Conservation (phyloP, 495 filamentous ascomycete genomes). For the Delitschia confertaspora region DNA sequence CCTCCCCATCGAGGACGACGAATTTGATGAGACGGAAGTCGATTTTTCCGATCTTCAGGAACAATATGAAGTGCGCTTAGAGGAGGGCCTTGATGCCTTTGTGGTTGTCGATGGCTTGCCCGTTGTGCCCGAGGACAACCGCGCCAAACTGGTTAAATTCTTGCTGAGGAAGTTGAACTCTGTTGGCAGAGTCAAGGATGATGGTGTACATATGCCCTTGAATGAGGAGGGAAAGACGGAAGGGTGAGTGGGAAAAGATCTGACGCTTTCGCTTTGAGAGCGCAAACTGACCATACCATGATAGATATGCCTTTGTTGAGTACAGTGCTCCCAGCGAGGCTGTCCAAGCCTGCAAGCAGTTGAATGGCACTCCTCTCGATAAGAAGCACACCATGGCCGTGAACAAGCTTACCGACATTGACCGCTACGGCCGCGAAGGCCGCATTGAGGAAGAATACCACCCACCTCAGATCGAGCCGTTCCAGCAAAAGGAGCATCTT, state of each 20-base stretch:
- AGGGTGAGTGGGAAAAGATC: constrained; percentile 51
- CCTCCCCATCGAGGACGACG: constrained; percentile 64
- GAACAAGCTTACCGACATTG: constrained; percentile 97
- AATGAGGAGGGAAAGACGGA: constrained; percentile 71
- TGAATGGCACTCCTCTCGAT: constrained; percentile 77
- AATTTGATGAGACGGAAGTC: constrained; percentile 77
- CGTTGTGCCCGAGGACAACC: constrained; percentile 69
- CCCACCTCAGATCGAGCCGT: constrained; percentile 65
- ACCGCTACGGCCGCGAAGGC: constrained; percentile 89
- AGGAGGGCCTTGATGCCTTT: constrained; percentile 92
- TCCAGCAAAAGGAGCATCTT: constrained; percentile 86
- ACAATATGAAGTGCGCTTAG: constrained; percentile 88
- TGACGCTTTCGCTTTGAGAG: neutral
- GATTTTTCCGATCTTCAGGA: constrained; percentile 89
- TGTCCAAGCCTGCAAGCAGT: constrained; percentile 71
- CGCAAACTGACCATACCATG: neutral
- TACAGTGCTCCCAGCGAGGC: constrained; percentile 90
- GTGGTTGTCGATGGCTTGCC: constrained; percentile 92
- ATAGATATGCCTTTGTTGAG: constrained; percentile 70
- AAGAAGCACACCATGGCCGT: constrained; percentile 90
- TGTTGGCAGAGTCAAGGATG: constrained; percentile 75
- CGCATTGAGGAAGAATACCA: constrained; percentile 83
- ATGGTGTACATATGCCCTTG: constrained; percentile 86
- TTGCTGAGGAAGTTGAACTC: constrained; percentile 80
- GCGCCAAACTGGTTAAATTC: constrained; percentile 88